Evolutionary conservation across 2,329 filamentous ascomycete species (phyloP), one percentile per base, ranked within the genome.

Genomic region (Cladosporium cucumerinum): DNA sequence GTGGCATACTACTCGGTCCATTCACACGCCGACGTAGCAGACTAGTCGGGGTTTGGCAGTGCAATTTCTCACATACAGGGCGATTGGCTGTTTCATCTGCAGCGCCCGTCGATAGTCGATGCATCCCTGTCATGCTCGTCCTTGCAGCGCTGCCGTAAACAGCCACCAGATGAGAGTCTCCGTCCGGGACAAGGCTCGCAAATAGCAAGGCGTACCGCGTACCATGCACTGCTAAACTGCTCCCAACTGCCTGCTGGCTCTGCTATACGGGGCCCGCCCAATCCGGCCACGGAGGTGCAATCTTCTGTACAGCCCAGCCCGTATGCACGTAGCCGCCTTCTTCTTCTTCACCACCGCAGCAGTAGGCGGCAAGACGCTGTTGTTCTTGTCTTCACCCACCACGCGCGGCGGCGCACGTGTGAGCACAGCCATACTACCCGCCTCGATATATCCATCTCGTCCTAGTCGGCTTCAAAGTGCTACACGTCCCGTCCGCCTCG

Each of bases 1-100:
- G 46, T 28, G 23, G 48, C 11, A 34, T 34, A n/a, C n/a, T n/a
- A 30, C 28, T 8, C 28, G 10, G 28, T 26, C 6, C 49, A 28
- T 11, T 30, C 39, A 46, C 39, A n/a, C 49, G 49, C 49, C 11
- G 26, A 30, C 49, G 49, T 28, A n/a, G 51, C 51, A 21, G 51
- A 18, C 51, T n/a, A n/a, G 32, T 14, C 16, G 25, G 12, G 36
- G 39, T 34, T 23, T 43, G 26, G 46, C 26, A 23, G 43, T 61
- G 58, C 58, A 61, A 61, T 61, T 61, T 61, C 58, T 25, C 58
- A 30, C 43, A 23, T 61, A 46, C 58, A 61, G 58, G 46, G 58
- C 39, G n/a, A 48, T 48, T 46, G 57, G 36, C 57, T 60, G 57
- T 60, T 60, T 60, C 57, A 58, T 58, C 25, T 46, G 51, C 51